phyloP scores from a whole-genome alignment of 805 yeast species.

The Candida glaebosa region DNA sequence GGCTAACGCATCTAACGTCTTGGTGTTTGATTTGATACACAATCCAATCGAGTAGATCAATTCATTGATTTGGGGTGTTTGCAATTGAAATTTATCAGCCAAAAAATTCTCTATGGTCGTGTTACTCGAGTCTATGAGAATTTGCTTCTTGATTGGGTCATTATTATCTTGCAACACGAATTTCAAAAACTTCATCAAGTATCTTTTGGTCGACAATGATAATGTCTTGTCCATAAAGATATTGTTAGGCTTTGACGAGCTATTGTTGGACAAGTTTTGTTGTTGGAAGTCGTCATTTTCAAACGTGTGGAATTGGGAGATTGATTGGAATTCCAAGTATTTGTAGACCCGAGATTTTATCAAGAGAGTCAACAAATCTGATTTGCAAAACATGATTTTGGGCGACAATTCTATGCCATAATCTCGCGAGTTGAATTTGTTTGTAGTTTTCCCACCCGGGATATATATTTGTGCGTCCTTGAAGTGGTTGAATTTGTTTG shows the following conservation, averaged over 20 bases:
- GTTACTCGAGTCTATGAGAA: conserved; percentile 55
- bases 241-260: conserved; percentile 74
- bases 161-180: conserved; percentile 60
- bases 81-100: conserved; percentile 62
- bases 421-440: conserved; percentile 57
- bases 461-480: conserved; percentile 77
- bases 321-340: conserved; percentile 87
- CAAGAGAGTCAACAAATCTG: conserved; percentile 77
- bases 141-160: conserved; percentile 57
- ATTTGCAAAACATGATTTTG: conserved; percentile 80
- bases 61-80: conserved; percentile 74
- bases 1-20: conserved; percentile 71
- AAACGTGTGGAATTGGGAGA: conserved; percentile 87
- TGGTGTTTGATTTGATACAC: conserved; percentile 55
- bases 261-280: conserved; percentile 52
- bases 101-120: conserved; percentile 60
- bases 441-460: conserved; percentile 52
- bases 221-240: conserved; percentile 86
- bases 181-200: conserved; percentile 87
- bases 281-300: conserved; percentile 84
- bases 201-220: conserved; percentile 71
- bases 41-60: conserved; percentile 84
- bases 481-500: conserved; percentile 42
- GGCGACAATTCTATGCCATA: conserved; percentile 90
- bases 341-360: conserved; percentile 84